phyloP scores from a whole-genome alignment of 176 grass and related monocot species.

The Oryza meyeriana region DNA sequence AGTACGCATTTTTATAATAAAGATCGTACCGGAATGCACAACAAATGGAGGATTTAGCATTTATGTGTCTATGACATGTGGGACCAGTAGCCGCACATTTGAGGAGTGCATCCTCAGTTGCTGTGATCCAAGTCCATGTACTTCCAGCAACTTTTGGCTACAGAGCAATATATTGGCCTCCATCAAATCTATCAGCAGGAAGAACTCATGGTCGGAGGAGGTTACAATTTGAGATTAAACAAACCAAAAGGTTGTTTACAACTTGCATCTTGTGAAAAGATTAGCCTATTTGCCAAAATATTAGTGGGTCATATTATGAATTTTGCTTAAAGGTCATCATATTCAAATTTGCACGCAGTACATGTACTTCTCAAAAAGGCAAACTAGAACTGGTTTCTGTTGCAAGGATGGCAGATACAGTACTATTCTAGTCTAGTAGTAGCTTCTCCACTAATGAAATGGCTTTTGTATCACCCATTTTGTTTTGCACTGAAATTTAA shows the following conservation, averaged over 20 bases:
- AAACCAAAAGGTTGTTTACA: not conserved
- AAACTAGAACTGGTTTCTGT: constrained; percentile 29
- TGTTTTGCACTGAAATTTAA: not conserved
- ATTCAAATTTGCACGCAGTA: constrained; percentile 17
- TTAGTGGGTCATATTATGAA: not conserved
- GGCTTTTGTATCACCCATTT: constrained; percentile 1
- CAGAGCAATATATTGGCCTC: not conserved
- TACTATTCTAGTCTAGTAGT: not conserved
- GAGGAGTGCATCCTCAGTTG: not conserved
- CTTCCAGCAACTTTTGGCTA: constrained; percentile 17
- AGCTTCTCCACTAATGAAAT: constrained; percentile 21
- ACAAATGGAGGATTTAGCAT: not conserved
- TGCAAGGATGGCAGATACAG: constrained; percentile 23
- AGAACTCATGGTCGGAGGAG: constrained; percentile 2
- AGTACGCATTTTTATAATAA: not conserved
- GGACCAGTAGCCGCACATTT: not conserved
- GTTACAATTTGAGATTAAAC: not conserved
- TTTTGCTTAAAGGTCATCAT: constrained; percentile 7
- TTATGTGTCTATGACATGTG: not conserved
- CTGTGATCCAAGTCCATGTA: not conserved
- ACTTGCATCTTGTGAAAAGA: constrained; percentile 9
- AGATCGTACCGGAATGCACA: not conserved
- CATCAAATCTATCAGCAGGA: constrained; percentile 1
- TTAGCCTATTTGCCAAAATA: constrained; percentile 3
- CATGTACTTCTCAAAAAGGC: constrained; percentile 29